Evolutionary conservation across 305 asterid species (phyloP), one percentile per base, ranked within the genome.

Genomic region (Euphrasia arctica): DNA sequence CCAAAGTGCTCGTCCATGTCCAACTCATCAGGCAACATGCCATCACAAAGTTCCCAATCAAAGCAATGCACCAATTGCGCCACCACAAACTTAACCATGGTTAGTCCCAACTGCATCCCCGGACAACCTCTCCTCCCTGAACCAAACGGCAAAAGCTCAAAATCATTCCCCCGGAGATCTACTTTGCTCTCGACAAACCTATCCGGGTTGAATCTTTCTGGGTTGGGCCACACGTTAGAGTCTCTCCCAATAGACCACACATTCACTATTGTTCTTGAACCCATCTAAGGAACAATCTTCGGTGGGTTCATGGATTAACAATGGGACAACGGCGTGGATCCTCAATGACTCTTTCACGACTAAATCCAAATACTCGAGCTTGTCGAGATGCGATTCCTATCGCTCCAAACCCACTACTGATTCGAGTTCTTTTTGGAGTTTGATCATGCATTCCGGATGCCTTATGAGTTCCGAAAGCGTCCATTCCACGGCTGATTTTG

Each of bases 21-120:
- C 31, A 52, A 15, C 5, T 52, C 58, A 22, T 11, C n/a, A n/a
- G n/a, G n/a, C n/a, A n/a, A n/a, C n/a, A n/a, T 52, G 9, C 58
- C 58, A 22, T 52, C 31, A 5, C 31, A 0, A 0, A 52, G 58
- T 31, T 52, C 58, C 58, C 58, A 52, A 52, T 52, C 58, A 9
- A 52, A 52, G 58, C 58, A 52, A 52, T 52, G 58, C 28, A 52
- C 58, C 31, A 52, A 15, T 11, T 52, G 58, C 1, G 58, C 58
- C 58, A 52, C 28, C 58, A 14, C 22, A 52, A 52, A 31, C n/a
- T n/a, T n/a, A n/a, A n/a, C n/a, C n/a, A n/a, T n/a, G n/a, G n/a
- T n/a, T n/a, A n/a, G n/a, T n/a, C n/a, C n/a, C n/a, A n/a, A n/a
- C n/a, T n/a, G n/a, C n/a, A n/a, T n/a, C n/a, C n/a, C n/a, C n/a